Conservation (phyloP, 306 rosid species). For the Potentilla sterilis region DNA sequence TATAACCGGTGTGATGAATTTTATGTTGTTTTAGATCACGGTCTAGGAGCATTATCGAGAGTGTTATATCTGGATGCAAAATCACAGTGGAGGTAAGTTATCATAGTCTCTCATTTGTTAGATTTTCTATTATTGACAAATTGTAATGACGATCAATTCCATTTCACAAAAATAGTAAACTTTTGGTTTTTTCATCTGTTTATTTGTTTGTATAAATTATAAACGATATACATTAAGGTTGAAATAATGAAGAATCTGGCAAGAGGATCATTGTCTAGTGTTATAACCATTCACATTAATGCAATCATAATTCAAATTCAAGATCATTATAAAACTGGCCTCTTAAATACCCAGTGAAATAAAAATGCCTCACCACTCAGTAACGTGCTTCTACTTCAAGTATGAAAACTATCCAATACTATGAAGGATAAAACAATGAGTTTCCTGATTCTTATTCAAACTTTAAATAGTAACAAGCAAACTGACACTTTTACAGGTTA, state of each 20-base stretch:
- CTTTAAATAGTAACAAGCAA: not conserved
- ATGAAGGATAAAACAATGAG: not conserved
- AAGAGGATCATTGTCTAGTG: too few relatives aligned
- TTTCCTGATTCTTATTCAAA: not conserved
- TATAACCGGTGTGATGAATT: constrained; percentile 19
- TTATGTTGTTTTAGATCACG: constrained; percentile 54
- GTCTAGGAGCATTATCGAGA: constrained; percentile 72
- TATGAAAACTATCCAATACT: not conserved
- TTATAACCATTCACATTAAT: not conserved
- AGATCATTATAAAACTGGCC: not conserved
- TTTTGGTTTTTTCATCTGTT: not conserved
- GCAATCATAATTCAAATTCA: not conserved
- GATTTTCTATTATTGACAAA: constrained; percentile 2
- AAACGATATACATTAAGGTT: not conserved
- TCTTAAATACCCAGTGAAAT: not conserved
- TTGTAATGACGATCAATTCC: not conserved
- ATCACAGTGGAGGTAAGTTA: constrained; percentile 65
- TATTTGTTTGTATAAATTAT: not conserved
- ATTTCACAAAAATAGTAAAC: not conserved
- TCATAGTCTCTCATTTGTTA: constrained; percentile 10
- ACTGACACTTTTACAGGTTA: constrained; percentile 54
- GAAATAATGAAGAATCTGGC: not conserved
- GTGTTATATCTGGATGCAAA: constrained; percentile 58
- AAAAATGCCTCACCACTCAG: not conserved
- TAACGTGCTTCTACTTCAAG: not conserved